Percentiles rank a stretch among this genome's conserved stretches.
phyloP scores from a whole-genome alignment of 768 basidiomycete genomes.

The Stropharia rugosoannulata region DNA sequence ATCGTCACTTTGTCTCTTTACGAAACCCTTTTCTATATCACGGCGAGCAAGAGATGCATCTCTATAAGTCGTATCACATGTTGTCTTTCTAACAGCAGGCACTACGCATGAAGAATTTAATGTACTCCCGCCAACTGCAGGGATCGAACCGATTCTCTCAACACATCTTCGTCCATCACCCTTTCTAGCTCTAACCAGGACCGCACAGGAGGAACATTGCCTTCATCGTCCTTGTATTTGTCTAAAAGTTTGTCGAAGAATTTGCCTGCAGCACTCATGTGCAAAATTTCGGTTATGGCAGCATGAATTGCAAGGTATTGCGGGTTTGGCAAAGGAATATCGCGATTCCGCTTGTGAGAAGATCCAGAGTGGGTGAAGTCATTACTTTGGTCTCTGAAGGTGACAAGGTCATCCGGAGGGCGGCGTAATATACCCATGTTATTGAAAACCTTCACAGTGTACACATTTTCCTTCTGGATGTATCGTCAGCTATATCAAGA shows the following conservation, averaged over 20 bases:
- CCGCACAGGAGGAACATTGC: slow-evolving; percentile 1
- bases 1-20: no score
- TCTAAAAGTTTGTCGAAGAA: slow-evolving; percentile 16
- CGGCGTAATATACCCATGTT: background rate
- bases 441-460: slow-evolving; percentile 5
- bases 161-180: slow-evolving; percentile 7
- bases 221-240: background rate
- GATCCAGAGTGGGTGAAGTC: slow-evolving; percentile 3
- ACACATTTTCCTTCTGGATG: slow-evolving; percentile 7
- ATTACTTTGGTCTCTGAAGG: background rate
- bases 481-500: slow-evolving; percentile 1
- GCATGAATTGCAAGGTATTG: background rate
- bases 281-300: slow-evolving; percentile 15
- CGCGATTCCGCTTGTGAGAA: background rate
- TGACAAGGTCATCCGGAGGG: slow-evolving; percentile 8
- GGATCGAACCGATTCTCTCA: slow-evolving; percentile 1
- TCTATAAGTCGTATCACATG: no score
- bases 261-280: slow-evolving; percentile 15
- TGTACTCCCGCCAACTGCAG: slow-evolving; percentile 4
- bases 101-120: background rate
- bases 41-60: no score
- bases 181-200: slow-evolving; percentile 14
- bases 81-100: no score
- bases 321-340: slow-evolving; percentile 12
- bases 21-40: no score